Percentiles rank a stretch among this genome's conserved stretches.
These are phyloP conservation scores for Umbellularia californica DNA, from an alignment of 164 flowering plant species.

Conservation along the genomic window DNA sequence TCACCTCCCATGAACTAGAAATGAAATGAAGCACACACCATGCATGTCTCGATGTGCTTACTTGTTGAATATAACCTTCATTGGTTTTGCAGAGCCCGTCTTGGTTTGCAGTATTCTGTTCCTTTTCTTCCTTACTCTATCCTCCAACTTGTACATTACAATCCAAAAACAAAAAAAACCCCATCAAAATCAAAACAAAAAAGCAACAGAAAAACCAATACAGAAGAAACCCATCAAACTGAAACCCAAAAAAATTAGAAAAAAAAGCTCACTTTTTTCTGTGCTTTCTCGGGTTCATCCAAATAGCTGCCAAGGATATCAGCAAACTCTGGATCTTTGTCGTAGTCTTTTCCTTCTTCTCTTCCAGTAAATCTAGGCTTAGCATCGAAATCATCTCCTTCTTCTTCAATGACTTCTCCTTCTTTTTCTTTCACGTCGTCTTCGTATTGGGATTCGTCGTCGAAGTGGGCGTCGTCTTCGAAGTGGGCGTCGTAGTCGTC, in stretches of 20 bases:
- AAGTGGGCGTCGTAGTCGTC: too few species aligned
- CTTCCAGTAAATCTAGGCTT: conserved; percentile 14
- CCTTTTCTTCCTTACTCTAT: conserved; percentile 77
- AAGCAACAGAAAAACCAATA: not conserved
- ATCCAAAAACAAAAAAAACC: not conserved
- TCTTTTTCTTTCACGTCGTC: not conserved
- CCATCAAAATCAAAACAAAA: not conserved
- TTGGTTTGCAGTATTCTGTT: conserved; percentile 76
- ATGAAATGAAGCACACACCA: not conserved
- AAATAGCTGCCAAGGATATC: conserved; percentile 66
- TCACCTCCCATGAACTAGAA: too few species aligned
- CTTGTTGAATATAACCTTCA: conserved; percentile 80
- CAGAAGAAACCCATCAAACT: not conserved
- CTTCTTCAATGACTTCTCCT: not conserved
- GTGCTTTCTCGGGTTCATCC: conserved; percentile 73
- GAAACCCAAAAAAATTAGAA: not conserved
- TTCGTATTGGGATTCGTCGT: too few species aligned
- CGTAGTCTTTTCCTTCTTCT: conserved; percentile 54
- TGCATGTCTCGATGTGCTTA: conserved; percentile 28
- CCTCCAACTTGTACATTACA: conserved; percentile 54
- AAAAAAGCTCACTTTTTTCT: conserved; percentile 39
- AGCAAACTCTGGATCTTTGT: conserved; percentile 81
- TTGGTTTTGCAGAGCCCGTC: conserved; percentile 66
- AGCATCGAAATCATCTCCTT: not conserved
- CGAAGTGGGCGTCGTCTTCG: too few species aligned